Base-by-base conservation (phyloP, 164 flowering plant species). In the Nymphaea colorata region DNA sequence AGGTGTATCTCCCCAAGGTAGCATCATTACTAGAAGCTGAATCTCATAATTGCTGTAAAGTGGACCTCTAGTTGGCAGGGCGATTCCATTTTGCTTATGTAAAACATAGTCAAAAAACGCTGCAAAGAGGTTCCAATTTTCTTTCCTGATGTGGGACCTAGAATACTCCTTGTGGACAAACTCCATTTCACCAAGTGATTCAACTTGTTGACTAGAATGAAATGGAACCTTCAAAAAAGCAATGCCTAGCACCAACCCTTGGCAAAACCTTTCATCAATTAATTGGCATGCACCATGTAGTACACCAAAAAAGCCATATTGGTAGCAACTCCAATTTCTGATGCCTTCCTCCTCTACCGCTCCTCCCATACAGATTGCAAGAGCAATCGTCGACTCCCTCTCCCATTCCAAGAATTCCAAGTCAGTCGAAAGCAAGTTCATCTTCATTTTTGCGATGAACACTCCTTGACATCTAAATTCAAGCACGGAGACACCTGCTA, bases 51-150 rank as follows among this genome's bases (percentile, higher is more conserved):
- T 81, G 60, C 80, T 80, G 72, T 85, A 88, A 67, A 86, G 91
- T 61, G 86, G 82, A 67, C 78, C 84, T 65, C 96, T 94, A 67
- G 80, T 68, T 67, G 86, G 79, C 64, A 75, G 44, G 75, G 85
- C 82, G 43, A 79, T 62, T 69, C 86, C 90, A 84, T 90, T 94
- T 70, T 88, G 81, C 77, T 85, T 87, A 84, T 92, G 81, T 75
- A 95, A 70, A 55, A 84, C 96, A 80, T 86, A 87, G 79, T 95
- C 99, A 69, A 92, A 85, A 67, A 95, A 88, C 73, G 91, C 86
- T 68, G 80, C 67, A 76, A 81, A 92, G 11, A 95, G 82, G 79
- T 90, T 87, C 75, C 91, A 85, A 82, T 92, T 86, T 67, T 86
- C 98, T 68, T 88, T 94, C 79, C 85, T 84, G 44, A 90, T 82